Percentiles rank a stretch among this genome's conserved stretches.
Evolutionary conservation across 2,329 filamentous ascomycete genomes (phyloP).

Genomic region (Colletotrichum siamense): DNA sequence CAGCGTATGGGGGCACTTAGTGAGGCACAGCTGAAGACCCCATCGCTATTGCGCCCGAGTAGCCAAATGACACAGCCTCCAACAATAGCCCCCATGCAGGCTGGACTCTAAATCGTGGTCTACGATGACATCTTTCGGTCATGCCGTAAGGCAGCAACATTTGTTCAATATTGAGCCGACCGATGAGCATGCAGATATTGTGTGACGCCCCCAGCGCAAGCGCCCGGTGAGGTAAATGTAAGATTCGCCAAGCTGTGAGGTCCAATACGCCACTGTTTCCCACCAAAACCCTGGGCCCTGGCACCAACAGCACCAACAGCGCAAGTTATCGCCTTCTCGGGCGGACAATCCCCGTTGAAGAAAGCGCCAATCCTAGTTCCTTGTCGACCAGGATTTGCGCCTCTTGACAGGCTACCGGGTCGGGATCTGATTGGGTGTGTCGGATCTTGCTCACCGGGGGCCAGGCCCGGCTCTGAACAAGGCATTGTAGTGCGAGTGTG

Average conservation of each 20-base stretch:
- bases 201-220: background rate
- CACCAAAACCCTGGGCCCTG: background rate
- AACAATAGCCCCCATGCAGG: background rate
- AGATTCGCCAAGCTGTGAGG: background rate
- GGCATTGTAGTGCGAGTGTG: background rate
- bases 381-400: background rate
- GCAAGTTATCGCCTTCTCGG: background rate
- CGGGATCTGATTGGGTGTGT: background rate
- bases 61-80: background rate
- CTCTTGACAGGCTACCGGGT: background rate
- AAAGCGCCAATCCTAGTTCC: background rate
- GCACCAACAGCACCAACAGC: background rate
- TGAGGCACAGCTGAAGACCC: background rate
- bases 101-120: background rate
- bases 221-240: background rate
- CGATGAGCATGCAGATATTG: background rate
- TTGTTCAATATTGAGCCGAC: background rate
- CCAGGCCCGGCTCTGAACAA: background rate
- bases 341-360: background rate
- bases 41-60: background rate
- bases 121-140: background rate
- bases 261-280: background rate
- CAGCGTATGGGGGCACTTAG: background rate
- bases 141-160: background rate
- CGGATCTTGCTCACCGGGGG: background rate